Conservation (phyloP, 495 filamentous ascomycete species). For the Hyaloscypha finlandica region DNA sequence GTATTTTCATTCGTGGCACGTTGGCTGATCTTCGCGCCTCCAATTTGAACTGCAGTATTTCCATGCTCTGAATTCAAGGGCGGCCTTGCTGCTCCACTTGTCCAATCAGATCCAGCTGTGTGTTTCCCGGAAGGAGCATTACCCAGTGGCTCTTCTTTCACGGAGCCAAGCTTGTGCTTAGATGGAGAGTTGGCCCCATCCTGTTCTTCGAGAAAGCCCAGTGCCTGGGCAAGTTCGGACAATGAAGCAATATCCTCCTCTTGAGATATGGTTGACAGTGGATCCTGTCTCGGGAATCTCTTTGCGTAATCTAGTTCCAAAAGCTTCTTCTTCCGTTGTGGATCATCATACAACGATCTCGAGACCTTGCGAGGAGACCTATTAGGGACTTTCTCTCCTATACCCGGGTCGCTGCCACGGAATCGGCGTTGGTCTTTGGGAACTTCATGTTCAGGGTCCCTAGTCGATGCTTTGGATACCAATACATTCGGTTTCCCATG, state of each 20-base stretch:
- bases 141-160: background rate
- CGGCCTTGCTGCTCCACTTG: background rate
- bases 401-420: constrained; percentile 16
- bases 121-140: background rate
- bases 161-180: background rate
- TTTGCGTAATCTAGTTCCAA: background rate
- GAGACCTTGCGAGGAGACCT: constrained; percentile 8
- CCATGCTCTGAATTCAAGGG: background rate
- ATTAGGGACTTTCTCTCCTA: background rate
- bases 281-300: constrained; percentile 18
- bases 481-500: background rate
- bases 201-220: constrained; percentile 7
- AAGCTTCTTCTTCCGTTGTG: constrained; percentile 13
- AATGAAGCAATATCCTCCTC: constrained; percentile 32
- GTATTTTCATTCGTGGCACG: background rate
- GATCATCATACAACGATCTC: constrained; percentile 19
- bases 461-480: background rate
- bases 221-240: constrained; percentile 22
- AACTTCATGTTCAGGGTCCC: background rate
- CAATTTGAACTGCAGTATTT: background rate
- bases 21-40: background rate
- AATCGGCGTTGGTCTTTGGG: constrained; percentile 11
- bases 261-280: constrained; percentile 24
- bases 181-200: background rate
- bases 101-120: background rate